Conservation (phyloP, 108 stramenopile species). For the Cyclotella cryptica region DNA sequence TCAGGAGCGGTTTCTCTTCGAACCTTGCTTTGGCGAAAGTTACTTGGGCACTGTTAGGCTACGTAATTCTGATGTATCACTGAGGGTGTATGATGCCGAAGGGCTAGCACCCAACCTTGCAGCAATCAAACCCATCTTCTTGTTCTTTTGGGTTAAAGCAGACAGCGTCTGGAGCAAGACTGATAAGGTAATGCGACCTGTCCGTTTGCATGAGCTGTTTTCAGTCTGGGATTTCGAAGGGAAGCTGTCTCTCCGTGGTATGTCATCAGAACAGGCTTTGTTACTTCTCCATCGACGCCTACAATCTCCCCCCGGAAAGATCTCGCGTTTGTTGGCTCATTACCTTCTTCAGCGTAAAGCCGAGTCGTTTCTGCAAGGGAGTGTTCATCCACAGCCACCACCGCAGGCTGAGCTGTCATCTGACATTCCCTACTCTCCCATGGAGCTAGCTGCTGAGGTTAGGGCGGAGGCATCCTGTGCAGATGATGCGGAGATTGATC, state of each 20-base stretch:
- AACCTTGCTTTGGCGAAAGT: not conserved
- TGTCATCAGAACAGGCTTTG: not conserved
- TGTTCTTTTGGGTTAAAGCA: constrained; percentile 7
- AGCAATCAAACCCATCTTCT: not conserved
- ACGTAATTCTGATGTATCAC: not conserved
- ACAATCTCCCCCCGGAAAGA: constrained; percentile 4
- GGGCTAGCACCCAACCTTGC: not conserved
- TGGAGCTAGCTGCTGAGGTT: not conserved
- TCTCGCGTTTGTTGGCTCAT: not conserved
- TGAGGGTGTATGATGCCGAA: not conserved
- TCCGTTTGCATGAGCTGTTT: not conserved
- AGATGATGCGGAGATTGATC: constrained; percentile 18
- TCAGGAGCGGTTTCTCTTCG: not conserved
- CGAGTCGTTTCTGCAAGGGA: not conserved
- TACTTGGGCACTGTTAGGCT: not conserved
- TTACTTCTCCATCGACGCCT: not conserved
- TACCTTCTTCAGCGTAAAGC: not conserved
- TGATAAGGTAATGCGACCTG: not conserved
- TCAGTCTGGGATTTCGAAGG: constrained; percentile 13
- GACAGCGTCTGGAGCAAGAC: not conserved
- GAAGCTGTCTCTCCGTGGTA: not conserved
- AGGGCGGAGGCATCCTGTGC: not conserved
- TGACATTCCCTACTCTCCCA: not conserved
- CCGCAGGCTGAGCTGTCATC: not conserved
- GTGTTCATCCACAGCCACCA: not conserved